Conservation (phyloP, 83 land plant genomes). For the Isoetes engelmannii region DNA sequence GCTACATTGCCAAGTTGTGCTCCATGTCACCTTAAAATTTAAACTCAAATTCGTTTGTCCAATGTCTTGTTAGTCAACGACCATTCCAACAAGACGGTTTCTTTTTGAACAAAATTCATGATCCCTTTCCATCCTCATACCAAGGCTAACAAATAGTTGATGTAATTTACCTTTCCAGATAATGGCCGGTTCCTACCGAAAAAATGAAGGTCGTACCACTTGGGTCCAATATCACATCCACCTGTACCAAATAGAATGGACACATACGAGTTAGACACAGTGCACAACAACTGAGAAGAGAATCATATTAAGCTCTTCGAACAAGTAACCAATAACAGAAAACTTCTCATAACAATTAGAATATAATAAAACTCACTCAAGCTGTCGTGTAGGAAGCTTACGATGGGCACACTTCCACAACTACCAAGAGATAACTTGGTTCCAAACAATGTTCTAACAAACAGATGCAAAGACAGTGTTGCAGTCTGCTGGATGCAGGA, state of each 20-base stretch:
- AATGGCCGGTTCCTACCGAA: slow-evolving; percentile 29
- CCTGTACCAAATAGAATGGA: slow-evolving; percentile 7
- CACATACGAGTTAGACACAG: background rate
- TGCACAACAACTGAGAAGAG: no score
- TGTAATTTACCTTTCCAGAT: slow-evolving; percentile 35
- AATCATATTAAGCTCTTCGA: no score
- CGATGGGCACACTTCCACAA: slow-evolving; percentile 13
- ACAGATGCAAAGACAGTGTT: slow-evolving; percentile 30
- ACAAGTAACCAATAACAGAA: no score
- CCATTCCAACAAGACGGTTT: no score
- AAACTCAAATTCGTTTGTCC: no score
- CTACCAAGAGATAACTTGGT: slow-evolving; percentile 32
- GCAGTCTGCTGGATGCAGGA: slow-evolving; percentile 28
- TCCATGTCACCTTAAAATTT: no score
- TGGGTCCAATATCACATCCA: slow-evolving; percentile 22
- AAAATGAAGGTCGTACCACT: slow-evolving; percentile 43
- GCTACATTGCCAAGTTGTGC: no score
- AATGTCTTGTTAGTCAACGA: no score
- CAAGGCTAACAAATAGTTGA: background rate
- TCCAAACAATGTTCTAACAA: slow-evolving; percentile 34
- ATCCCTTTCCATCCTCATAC: no score
- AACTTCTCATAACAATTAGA: no score
- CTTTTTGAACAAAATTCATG: no score
- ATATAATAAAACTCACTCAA: slow-evolving; percentile 3
- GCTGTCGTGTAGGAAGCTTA: slow-evolving; percentile 9